Base-by-base conservation (phyloP, 1,284 basidiomycete genomes). In the Vanrija sp. region DNA sequence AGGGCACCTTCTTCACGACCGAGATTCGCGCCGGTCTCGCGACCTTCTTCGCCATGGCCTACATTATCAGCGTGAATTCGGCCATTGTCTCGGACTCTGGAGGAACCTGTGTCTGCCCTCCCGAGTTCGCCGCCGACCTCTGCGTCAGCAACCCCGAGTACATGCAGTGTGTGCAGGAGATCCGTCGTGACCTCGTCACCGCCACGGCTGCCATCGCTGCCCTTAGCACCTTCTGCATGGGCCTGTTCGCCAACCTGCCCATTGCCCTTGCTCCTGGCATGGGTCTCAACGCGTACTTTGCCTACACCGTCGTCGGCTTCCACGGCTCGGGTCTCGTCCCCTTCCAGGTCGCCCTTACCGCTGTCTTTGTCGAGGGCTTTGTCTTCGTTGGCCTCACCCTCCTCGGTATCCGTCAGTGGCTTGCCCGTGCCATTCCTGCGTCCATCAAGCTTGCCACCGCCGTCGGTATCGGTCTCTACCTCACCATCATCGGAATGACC, bases 351-450 rank as follows among this genome's bases (percentile, higher is more conserved):
- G 91, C 91, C 0, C 81, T 93, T n/a, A 85, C 86, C 15, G 91
- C 91, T 28, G 88, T 93, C 49, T 94, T 91, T 75, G 79, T 91
- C 60, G 89, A 91, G 79, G 89, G 91, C 40, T 89, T 89, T 85
- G 78, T 94, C 46, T 94, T 94, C 80, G 83, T 93, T 63, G 66
- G 86, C 65, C 80, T 94, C 18, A 91, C 90, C 1, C 68, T 94
- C 34, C 79, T 93, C 48, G 91, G 91, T 66, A 81, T 94, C 47
- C 89, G 91, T 57, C 90, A 93, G 79, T 93, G 89, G 91, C 82
- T 94, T 23, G 88, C 87, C 14, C 85, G 91, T 40, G 82, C 91
- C 52, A 89, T 94, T 81, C 91, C 91, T 1, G 87, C 89, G 60
- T 91, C 89, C 3, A 82, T 94, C 46, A 86, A 90, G 39, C 82